phyloP scores from a whole-genome alignment of 306 rosid species.

The Cucurbita ficifolia region DNA sequence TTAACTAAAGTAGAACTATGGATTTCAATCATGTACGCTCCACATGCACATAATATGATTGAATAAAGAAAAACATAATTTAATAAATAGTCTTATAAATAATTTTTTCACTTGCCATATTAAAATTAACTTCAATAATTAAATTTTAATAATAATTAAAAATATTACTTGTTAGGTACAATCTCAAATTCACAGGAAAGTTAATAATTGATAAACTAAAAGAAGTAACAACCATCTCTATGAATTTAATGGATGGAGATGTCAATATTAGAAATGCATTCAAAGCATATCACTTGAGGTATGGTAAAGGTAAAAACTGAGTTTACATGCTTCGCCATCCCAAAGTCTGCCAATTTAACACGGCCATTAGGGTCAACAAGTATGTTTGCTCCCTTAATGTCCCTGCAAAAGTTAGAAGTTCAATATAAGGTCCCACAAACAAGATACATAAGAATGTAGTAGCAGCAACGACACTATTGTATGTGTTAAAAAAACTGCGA shows the following conservation, averaged over 20 bases:
- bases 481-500: constrained; percentile 8
- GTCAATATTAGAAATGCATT: background rate
- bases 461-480: background rate
- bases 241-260: background rate
- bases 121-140: background rate
- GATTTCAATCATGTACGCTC: background rate
- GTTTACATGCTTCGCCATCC: constrained; percentile 99
- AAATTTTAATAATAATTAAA: background rate
- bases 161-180: background rate
- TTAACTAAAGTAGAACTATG: background rate
- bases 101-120: background rate
- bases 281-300: background rate
- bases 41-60: background rate
- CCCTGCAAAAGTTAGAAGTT: constrained; percentile 41
- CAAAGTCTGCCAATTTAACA: constrained; percentile 93
- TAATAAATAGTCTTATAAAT: background rate
- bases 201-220: background rate
- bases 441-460: background rate
- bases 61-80: background rate
- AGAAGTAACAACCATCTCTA: background rate
- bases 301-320: background rate
- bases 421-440: constrained; percentile 5
- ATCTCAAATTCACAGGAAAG: background rate
- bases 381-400: constrained; percentile 96
- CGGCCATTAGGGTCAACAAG: constrained; percentile 91